Conservation (phyloP, 345 rosid genomes). For the Heritiera littoralis region DNA sequence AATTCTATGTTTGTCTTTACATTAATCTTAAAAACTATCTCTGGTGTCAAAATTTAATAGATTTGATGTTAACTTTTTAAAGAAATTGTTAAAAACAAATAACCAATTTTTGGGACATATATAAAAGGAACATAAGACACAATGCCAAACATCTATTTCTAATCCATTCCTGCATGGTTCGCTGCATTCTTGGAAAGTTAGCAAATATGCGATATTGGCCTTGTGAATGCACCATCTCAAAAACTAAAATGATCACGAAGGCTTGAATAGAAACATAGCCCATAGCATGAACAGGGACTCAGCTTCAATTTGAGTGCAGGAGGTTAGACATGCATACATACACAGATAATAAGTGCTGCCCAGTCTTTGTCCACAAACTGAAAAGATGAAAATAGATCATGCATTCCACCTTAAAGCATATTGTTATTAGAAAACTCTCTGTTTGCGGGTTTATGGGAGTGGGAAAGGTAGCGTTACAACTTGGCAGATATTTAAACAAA, state of each 20-base stretch:
- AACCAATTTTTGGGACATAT: neutral
- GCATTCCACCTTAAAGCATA: neutral
- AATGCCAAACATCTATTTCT: neutral
- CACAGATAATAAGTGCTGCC: neutral
- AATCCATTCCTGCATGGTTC: neutral
- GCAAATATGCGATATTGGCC: conserved; percentile 1
- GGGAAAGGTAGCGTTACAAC: neutral
- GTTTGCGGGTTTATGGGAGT: neutral
- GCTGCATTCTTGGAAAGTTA: neutral
- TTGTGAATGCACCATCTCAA: neutral
- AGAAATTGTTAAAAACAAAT: neutral
- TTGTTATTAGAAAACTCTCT: neutral
- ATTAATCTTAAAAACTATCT: neutral
- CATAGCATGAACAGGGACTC: neutral
- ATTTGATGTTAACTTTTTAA: neutral
- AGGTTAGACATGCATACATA: neutral
- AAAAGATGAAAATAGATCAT: neutral
- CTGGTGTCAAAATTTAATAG: neutral
- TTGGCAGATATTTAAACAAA: neutral
- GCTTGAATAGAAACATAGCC: neutral
- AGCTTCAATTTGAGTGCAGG: neutral
- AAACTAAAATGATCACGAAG: neutral
- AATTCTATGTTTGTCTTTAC: neutral
- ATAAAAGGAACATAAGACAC: neutral
- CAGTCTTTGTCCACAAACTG: neutral